A percentile compares a stretch with the other conserved stretches of the same genome.
These are phyloP conservation scores for Trypanosomatidae sp. DNA, from an alignment of 208 protist genomes.

Conservation along the genomic window DNA sequence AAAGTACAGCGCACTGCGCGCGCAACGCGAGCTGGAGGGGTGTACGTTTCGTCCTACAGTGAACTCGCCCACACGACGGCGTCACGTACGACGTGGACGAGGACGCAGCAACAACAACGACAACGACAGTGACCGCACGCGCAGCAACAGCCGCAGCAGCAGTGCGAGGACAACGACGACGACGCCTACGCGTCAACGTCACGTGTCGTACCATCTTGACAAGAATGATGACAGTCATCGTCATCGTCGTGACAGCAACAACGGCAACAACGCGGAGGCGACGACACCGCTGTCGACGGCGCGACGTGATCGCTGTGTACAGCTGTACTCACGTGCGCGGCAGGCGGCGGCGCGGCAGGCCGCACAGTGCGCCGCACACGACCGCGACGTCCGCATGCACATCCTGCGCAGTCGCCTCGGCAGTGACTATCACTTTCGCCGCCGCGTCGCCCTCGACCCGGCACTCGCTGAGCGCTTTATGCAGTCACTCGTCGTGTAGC, in stretches of 20 bases:
- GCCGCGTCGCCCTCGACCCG: conserved; percentile 76
- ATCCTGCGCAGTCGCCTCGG: conserved; percentile 53
- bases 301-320: neutral
- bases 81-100: neutral
- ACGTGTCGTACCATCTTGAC: too few relatives aligned
- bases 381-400: conserved; percentile 16
- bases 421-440: conserved; percentile 73
- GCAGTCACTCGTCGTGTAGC: conserved; percentile 49
- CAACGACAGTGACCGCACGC: neutral
- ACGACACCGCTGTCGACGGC: too few relatives aligned
- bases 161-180: too few relatives aligned
- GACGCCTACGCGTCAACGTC: too few relatives aligned
- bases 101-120: neutral
- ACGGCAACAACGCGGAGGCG: too few relatives aligned
- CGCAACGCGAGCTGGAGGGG: conserved; percentile 12
- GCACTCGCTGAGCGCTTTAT: conserved; percentile 68
- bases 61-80: conserved; percentile 6
- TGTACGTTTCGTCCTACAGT: conserved; percentile 45
- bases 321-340: neutral
- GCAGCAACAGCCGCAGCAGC: too few relatives aligned
- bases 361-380: conserved; percentile 21
- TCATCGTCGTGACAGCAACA: too few relatives aligned
- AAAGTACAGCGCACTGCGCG: too few relatives aligned
- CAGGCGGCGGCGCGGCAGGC: conserved; percentile 1
- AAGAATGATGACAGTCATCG: too few relatives aligned